Evolutionary conservation across 164 flowering plant genomes (phyloP).

Genomic region (Sedum album): DNA sequence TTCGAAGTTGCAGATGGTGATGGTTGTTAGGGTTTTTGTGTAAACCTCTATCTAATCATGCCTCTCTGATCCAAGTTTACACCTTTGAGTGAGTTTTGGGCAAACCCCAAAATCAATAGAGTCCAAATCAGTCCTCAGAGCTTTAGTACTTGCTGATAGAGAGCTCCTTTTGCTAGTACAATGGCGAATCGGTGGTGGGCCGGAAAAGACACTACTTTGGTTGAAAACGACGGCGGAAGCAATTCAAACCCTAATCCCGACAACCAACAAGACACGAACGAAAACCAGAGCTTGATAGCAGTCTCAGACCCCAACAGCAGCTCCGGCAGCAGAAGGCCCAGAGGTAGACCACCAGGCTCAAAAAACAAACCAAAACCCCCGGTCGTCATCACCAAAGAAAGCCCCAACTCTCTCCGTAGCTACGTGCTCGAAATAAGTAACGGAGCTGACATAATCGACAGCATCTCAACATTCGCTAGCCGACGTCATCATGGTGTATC

Average conservation of each 20-base stretch:
- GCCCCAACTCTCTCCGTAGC: slow-evolving; percentile 70
- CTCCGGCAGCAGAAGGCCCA: slow-evolving; percentile 36
- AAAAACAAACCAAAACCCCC: slow-evolving; percentile 85
- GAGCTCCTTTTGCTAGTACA: neutral
- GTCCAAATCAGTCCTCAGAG: too few relatives aligned
- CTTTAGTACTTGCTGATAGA: neutral
- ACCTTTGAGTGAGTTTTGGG: neutral
- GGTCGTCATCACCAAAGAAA: slow-evolving; percentile 61
- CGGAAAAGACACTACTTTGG: slow-evolving; percentile 39
- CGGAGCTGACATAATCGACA: slow-evolving; percentile 60
- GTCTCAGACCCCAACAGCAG: slow-evolving; percentile 9
- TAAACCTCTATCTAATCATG: neutral
- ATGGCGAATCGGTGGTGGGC: slow-evolving; percentile 88
- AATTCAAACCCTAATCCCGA: slow-evolving; percentile 21
- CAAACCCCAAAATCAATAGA: neutral
- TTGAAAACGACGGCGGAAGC: slow-evolving; percentile 22
- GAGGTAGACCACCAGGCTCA: slow-evolving; percentile 85
- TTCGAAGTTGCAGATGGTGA: neutral
- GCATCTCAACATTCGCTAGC: slow-evolving; percentile 53
- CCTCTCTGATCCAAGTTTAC: neutral
- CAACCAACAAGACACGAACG: slow-evolving; percentile 24
- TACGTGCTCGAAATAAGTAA: slow-evolving; percentile 59
- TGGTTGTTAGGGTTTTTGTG: neutral
- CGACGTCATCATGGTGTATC: slow-evolving; percentile 76
- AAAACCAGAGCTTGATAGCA: slow-evolving; percentile 18